Base-by-base conservation (phyloP, 1,139 yeast genomes). In the Candida glucosophila region DNA sequence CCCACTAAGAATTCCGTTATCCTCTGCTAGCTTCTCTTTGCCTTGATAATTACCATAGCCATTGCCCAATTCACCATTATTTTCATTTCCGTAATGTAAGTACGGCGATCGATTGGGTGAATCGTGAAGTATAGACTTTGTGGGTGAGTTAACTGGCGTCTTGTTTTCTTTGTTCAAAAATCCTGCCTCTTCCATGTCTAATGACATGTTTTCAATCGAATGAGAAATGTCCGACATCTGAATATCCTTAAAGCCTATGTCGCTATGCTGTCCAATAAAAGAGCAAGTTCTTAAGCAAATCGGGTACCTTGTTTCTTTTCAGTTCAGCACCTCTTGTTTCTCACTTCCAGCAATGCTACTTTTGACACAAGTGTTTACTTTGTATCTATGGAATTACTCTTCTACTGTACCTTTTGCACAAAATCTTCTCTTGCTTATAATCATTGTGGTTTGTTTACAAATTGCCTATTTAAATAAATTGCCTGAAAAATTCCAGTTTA, bases 171-270 rank as follows among this genome's bases (percentile, higher is more conserved):
- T 64, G 37, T 64, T 63, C 27, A 52, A 36, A 12, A 14, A 25
- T 6, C 19, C 10, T 15, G 20, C 21, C 4, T 22, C 23, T 11
- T 28, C 30, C 10, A 24, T 22, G 8, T 24, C 27, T 18, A 64
- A 49, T 24, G 67, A 60, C 10, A 64, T 60, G 37, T 63, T 63
- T 37, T 64, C 71, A 58, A 64, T 56, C 22, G 64, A 52, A 32
- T 58, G 67, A 12, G 68, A 60, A 25, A 64, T 48, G 32, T 63
- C 67, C 17, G 53, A 57, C 29, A 56, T 43, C 21, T 44, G n/a
- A 13, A 13, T 21, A 10, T 21, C 23, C 14, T 21, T 21, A 15
- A 14, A 22, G 16, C 16, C 15, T 19, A 22, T 22, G 23, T 9
- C 16, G 12, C 17, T 22, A 22, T 9, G 7, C 13, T 8, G 4